A percentile compares a stretch with the other conserved stretches of the same genome.
Conservation (phyloP, 2,329 filamentous ascomycete species). For the Juglanconis juglandina region DNA sequence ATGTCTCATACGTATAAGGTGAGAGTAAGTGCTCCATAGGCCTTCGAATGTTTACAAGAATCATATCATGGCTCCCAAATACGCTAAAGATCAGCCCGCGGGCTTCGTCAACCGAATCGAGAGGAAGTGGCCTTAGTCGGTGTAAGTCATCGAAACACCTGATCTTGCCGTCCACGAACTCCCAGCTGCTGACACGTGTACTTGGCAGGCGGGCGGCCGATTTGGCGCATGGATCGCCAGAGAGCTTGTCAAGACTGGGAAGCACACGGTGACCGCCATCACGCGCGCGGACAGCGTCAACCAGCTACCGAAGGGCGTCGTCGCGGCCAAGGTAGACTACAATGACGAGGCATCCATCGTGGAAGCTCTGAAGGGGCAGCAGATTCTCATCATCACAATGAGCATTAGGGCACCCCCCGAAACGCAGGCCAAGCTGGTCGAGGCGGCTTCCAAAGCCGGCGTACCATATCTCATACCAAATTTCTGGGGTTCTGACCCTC, state of each 20-base stretch:
- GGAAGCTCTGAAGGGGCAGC: conserved; percentile 29
- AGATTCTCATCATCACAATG: conserved; percentile 38
- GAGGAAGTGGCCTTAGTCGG: conserved; percentile 25
- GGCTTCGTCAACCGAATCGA: conserved; percentile 21
- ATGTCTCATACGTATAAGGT: too few relatives aligned
- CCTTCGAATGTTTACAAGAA: not conserved
- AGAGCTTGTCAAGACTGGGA: conserved; percentile 40
- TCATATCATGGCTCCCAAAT: conserved; percentile 5
- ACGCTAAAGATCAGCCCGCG: conserved; percentile 12
- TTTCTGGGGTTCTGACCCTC: conserved; percentile 28
- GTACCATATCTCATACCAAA: conserved; percentile 46
- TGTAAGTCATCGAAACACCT: conserved; percentile 15
- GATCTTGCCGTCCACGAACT: too few relatives aligned
- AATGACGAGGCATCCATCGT: conserved; percentile 32
- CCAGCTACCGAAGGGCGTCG: conserved; percentile 37
- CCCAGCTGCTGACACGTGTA: not conserved
- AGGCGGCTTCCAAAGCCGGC: conserved; percentile 40
- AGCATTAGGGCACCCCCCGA: conserved; percentile 32
- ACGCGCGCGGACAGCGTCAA: conserved; percentile 40
- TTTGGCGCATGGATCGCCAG: conserved; percentile 22
- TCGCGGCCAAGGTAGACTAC: conserved; percentile 44
- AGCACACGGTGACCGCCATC: conserved; percentile 48
- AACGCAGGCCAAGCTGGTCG: conserved; percentile 36
- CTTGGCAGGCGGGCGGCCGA: conserved; percentile 22
- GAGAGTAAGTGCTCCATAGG: too few relatives aligned